Conservation (phyloP, 1,139 yeast genomes). For the Hyphopichia khmerensis region DNA sequence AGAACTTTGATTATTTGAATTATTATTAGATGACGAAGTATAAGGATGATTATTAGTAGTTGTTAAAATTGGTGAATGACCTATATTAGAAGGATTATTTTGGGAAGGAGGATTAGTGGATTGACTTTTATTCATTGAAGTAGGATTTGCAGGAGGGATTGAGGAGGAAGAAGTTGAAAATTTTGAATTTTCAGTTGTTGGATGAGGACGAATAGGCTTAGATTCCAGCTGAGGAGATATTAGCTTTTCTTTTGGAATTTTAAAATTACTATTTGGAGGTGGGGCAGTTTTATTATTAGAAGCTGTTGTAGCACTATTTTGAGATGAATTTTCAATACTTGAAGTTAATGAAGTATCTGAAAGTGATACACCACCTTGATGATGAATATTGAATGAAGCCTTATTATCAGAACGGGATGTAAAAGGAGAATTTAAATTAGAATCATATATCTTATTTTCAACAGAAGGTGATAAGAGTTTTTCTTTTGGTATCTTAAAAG, state of each 20-base stretch:
- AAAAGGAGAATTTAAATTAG: constrained; percentile 1
- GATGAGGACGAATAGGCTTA: not conserved
- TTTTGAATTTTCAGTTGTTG: not conserved
- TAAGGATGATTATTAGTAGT: constrained; percentile 2
- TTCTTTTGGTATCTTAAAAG: constrained; percentile 5
- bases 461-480: constrained; percentile 4
- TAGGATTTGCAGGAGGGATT: no score
- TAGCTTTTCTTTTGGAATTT: constrained; percentile 6
- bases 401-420: not conserved
- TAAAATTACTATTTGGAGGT: constrained; percentile 4
- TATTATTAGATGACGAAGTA: not conserved
- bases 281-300: constrained; percentile 1
- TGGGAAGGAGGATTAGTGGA: no score
- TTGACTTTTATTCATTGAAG: no score
- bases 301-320: not conserved
- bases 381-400: not conserved
- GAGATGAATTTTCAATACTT: not conserved
- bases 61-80: not conserved
- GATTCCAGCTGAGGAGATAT: constrained; percentile 3
- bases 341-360: constrained; percentile 2
- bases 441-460: constrained; percentile 1
- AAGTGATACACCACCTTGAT: not conserved
- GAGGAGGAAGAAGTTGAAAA: constrained; percentile 1
- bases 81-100: not conserved
- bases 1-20: not conserved